A percentile compares a stretch with the other conserved stretches of the same genome.
These are phyloP conservation scores for Berberis thunbergii DNA, from an alignment of 164 flowering plant species.

Conservation along the genomic window DNA sequence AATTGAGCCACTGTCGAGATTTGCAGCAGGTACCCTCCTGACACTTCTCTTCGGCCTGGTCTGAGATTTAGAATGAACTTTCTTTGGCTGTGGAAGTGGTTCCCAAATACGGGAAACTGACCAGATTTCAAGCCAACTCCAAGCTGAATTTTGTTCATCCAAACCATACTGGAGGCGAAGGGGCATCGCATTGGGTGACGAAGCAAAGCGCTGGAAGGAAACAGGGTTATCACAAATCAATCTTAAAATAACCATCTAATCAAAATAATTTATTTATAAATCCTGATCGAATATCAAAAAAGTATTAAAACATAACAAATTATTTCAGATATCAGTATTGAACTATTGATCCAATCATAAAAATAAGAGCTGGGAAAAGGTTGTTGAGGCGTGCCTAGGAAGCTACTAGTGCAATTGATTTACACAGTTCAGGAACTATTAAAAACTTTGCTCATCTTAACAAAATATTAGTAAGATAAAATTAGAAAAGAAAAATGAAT, in stretches of 20 bases:
- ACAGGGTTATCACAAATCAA: not conserved
- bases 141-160: slow-evolving; percentile 58
- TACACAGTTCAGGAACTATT: no score
- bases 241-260: not conserved
- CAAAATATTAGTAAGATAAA: no score
- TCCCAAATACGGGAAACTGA: slow-evolving; percentile 46
- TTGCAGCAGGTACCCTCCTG: slow-evolving; percentile 27
- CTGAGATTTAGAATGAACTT: slow-evolving; percentile 26
- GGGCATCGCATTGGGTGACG: slow-evolving; percentile 54
- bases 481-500: no score
- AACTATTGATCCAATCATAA: no score
- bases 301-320: no score
- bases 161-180: slow-evolving; percentile 49
- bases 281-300: not conserved
- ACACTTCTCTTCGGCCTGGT: slow-evolving; percentile 45
- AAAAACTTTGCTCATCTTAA: no score
- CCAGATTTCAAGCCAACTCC: slow-evolving; percentile 88
- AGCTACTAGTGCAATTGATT: no score
- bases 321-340: no score
- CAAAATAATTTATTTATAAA: not conserved
- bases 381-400: no score
- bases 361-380: no score
- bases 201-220: slow-evolving; percentile 44
- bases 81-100: slow-evolving; percentile 36
- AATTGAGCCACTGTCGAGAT: slow-evolving; percentile 27